phyloP scores from a whole-genome alignment of 2,329 filamentous ascomycete species.

The Aspergillus sp. region DNA sequence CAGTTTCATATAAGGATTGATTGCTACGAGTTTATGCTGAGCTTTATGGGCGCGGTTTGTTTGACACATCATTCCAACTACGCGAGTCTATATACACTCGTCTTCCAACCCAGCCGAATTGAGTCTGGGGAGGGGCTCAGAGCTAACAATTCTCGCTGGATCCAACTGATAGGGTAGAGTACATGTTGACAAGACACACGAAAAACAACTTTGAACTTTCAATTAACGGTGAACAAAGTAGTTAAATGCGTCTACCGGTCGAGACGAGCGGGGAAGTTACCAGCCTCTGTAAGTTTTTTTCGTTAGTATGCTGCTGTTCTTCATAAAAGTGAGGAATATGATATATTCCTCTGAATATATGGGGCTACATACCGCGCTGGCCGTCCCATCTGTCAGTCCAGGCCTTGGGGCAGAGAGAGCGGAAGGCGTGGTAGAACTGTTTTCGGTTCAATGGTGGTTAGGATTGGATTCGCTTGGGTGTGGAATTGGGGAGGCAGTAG shows the following conservation, averaged over 20 bases:
- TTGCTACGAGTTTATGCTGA: too few relatives aligned
- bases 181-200: constrained; percentile 38
- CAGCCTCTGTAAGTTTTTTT: constrained; percentile 47
- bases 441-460: background rate
- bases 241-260: constrained; percentile 43
- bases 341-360: background rate
- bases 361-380: constrained; percentile 74
- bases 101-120: constrained; percentile 20
- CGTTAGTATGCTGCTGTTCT: constrained; percentile 13
- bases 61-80: constrained; percentile 14
- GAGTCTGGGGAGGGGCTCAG: background rate
- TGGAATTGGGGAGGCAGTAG: background rate
- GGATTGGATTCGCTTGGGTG: background rate
- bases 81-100: constrained; percentile 36
- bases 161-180: constrained; percentile 32
- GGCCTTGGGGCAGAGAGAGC: constrained; percentile 92
- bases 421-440: constrained; percentile 95
- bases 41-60: background rate
- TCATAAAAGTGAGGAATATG: too few relatives aligned
- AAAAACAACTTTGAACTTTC: constrained; percentile 27
- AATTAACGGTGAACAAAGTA: constrained; percentile 27
- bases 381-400: constrained; percentile 97
- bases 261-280: constrained; percentile 57
- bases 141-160: constrained; percentile 26
- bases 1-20: too few relatives aligned